Base-by-base conservation (phyloP, 768 basidiomycete genomes). In the Podaxis rugospora region DNA sequence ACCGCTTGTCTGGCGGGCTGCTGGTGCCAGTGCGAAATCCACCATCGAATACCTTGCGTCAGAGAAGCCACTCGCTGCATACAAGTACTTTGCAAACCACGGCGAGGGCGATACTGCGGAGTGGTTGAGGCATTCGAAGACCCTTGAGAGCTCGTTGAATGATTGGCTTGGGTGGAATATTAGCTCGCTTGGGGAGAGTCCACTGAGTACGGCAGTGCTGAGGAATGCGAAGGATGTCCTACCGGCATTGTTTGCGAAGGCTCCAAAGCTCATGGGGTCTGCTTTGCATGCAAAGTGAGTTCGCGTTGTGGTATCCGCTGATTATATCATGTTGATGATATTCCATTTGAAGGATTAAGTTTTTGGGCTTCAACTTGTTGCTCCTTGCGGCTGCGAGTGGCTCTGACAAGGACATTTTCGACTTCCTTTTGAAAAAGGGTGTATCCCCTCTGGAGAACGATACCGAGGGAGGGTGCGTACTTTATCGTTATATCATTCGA, bases 161-260 rank as follows among this genome's bases (percentile, higher is more conserved):
- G 68, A 66, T n/a, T 78, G 78, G 73, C 72, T 86, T 27, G 86
- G 86, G 4, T 84, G 84, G 81, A 67, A 65, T 1, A 67, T 74
- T 53, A 79, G 76, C 47, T 61, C 69, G 13, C 49, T 84, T 11
- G 82, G 83, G 56, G 86, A 87, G 65, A 82, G 82, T 0, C 81
- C 82, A 0, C 68, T 86, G 6, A 75, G 75, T 5, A 78, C 78
- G 1, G 81, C 82, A 0, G 71, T 84, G 50, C 49, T 78, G 4
- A 66, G 70, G 4, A 60, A 70, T 14, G 68, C 76, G 11, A 27
- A 80, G 5, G 77, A 78, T 1, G 65, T 72, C 0, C 65, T 85
- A 46, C 80, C 84, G 67, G 64, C 72, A 5, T 64, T 86, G n/a
- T 78, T 80, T 55, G 64, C 70, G n/a, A 72, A 79, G 44, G 68